These are phyloP conservation scores for Misopates orontium DNA, from an alignment of 257 asterid species.

Conservation along the genomic window DNA sequence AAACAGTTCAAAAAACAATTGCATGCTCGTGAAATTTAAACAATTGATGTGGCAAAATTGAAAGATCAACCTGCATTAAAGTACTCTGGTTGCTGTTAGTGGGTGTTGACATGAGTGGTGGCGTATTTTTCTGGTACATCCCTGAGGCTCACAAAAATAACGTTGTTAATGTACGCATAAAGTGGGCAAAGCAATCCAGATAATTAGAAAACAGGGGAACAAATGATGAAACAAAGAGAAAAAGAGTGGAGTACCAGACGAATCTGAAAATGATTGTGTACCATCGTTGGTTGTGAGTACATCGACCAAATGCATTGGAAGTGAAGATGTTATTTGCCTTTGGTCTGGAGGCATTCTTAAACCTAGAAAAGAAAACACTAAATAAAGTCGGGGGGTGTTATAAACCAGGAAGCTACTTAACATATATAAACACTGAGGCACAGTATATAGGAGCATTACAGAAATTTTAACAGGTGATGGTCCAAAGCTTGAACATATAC, in stretches of 20 bases:
- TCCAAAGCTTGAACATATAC: neutral
- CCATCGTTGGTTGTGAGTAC: slow-evolving; percentile 54
- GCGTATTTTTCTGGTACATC: slow-evolving; percentile 80
- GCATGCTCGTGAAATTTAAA: slow-evolving; percentile 6
- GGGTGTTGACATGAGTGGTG: slow-evolving; percentile 68
- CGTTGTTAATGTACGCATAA: slow-evolving; percentile 22
- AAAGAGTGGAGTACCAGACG: slow-evolving; percentile 57
- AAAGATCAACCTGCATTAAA: slow-evolving; percentile 61
- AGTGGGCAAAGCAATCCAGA: slow-evolving; percentile 16
- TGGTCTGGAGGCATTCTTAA: slow-evolving; percentile 82
- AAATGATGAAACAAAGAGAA: slow-evolving; percentile 20
- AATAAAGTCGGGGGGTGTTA: neutral
- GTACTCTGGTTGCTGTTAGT: slow-evolving; percentile 63
- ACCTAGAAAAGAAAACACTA: slow-evolving; percentile 42
- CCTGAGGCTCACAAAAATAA: slow-evolving; percentile 48
- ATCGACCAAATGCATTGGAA: slow-evolving; percentile 86
- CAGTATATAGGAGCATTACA: neutral
- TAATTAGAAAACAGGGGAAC: neutral
- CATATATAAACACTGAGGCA: neutral
- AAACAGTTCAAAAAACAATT: neutral
- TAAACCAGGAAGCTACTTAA: slow-evolving; percentile 10
- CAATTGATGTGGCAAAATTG: slow-evolving; percentile 21
- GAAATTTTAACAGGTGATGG: neutral
- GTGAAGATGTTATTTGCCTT: slow-evolving; percentile 75
- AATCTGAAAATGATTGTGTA: slow-evolving; percentile 61